Evolutionary conservation across 352 stramenopile species (phyloP), one percentile per base, ranked within the genome.

Genomic region (Pythium angustatum): DNA sequence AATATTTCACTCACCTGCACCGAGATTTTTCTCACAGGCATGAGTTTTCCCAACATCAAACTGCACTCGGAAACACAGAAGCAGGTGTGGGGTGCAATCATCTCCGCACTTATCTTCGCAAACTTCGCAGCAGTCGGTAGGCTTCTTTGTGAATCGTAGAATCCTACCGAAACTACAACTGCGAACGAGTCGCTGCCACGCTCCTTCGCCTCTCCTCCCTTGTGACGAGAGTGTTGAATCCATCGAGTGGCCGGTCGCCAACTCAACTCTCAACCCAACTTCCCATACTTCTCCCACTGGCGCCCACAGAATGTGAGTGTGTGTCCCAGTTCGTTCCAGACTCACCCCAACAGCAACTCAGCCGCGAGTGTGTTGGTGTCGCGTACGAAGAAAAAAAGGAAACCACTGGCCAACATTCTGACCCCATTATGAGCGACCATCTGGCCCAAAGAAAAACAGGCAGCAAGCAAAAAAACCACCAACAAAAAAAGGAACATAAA

Each of bases 401-500:
- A 58, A 58, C 6, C n/a, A 58, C 14, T 22, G n/a, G 34, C 31
- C 51, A 58, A 47, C 51, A 54, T n/a, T 54, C 48, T 54, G 48
- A 19, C 48, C 28, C 27, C 28, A 41, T 28, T 24, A 26, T 40
- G 21, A 19, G 27, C 11, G 3, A 10, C 36, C 50, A 58, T 21
- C 50, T 45, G 50, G 34, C 3, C 17, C 34, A 27, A 43, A 58
- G 53, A 47, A 28, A 53, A 55, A 47, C 41, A 55, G 40, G 22
- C 51, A 43, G 6, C 36, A 40, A 47, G 45, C 48, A 52, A 34
- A 56, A 53, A 27, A 51, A 15, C 54, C 58, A 26, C 33, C 10
- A 22, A 44, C 27, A 66, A 58, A 60, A 66, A 66, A 66, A 51
- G 49, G 36, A 66, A 59, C 50, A 58, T 58, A 56, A 52, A 31